Evolutionary conservation across 106 monocot genomes (phyloP).

Genomic region (Allium fistulosum): DNA sequence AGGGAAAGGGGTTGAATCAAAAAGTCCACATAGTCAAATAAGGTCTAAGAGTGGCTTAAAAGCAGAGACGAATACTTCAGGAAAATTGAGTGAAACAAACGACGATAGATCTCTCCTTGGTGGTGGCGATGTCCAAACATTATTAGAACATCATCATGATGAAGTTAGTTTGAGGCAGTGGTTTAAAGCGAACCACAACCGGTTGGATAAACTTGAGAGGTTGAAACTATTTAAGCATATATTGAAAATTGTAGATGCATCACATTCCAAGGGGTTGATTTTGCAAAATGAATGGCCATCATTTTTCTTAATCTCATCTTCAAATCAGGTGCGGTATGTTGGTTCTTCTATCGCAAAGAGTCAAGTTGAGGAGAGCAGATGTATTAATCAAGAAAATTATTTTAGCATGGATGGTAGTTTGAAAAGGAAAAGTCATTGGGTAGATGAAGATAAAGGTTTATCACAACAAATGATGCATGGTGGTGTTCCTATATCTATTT

Average conservation of each 20-base stretch:
- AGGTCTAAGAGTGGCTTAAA: conserved; percentile 3
- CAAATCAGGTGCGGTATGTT: conserved; percentile 57
- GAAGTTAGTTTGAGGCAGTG: conserved; percentile 61
- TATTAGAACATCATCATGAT: not conserved
- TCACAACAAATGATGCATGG: not conserved
- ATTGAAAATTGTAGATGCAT: conserved; percentile 63
- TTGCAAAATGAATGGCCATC: conserved; percentile 63
- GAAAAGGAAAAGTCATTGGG: conserved; percentile 45
- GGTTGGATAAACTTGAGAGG: conserved; percentile 44
- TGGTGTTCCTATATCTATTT: not conserved
- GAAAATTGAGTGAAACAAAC: conserved; percentile 5
- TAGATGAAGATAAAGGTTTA: conserved; percentile 12
- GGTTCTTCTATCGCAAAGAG: conserved; percentile 35
- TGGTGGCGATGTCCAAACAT: not conserved
- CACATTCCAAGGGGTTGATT: conserved; percentile 47
- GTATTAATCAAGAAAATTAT: conserved; percentile 12
- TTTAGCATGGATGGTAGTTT: conserved; percentile 12
- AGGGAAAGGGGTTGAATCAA: conserved; percentile 41
- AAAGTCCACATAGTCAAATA: conserved; percentile 14
- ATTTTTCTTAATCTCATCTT: conserved; percentile 41
- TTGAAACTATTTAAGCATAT: conserved; percentile 72
- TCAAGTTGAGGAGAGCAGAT: conserved; percentile 9
- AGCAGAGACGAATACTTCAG: conserved; percentile 8
- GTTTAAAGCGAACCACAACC: conserved; percentile 28
- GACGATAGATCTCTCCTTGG: conserved; percentile 1